Evolutionary conservation across 1,284 basidiomycete genomes (phyloP), one percentile per base, ranked within the genome.

Genomic region (Sanghuangporus sanghuang): DNA sequence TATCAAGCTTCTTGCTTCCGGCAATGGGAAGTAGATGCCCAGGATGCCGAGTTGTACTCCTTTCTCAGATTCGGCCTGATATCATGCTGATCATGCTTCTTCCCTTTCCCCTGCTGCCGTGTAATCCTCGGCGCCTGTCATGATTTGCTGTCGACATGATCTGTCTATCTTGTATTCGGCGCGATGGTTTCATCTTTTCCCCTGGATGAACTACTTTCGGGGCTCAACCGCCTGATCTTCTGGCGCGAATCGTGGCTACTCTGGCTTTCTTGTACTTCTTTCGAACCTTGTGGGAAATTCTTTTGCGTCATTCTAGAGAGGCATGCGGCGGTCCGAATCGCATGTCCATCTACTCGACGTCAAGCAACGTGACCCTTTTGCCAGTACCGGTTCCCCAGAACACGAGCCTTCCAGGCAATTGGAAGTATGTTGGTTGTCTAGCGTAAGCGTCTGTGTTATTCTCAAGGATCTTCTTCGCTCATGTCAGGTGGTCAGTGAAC

Each of bases 261-360:
- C 48, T 14, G 21, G 21, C 14, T 62, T 36, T 23, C 18, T 40
- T n/a, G 44, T 11, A 54, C 14, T 44, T 11, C 39, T 14, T 40
- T n/a, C 3, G 21, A 49, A 14, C 44, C 14, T 6, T 12, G 46
- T 18, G 6, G n/a, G 49, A 18, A 40, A 36, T 48, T 40, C 23
- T 35, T 42, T 57, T 4, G 18, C 48, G n/a, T 23, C 14, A 11
- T 12, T 23, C 46, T 11, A 89, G 85, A 27, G 79, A 89, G 72
- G 82, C 83, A 49, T 91, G 89, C 67, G 90, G 90, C 68, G 88
- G 84, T 9, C 81, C 84, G 1, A 85, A 85, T 69, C 80, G 84
- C n/a, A 71, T 92, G 52, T 89, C 87, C 0, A 82, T 90, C 11
- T 92, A 92, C 68, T 79, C 83, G 0, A 76, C 81, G 0, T 81